Conservation (phyloP, 768 basidiomycete species). For the Serendipita sp. region DNA sequence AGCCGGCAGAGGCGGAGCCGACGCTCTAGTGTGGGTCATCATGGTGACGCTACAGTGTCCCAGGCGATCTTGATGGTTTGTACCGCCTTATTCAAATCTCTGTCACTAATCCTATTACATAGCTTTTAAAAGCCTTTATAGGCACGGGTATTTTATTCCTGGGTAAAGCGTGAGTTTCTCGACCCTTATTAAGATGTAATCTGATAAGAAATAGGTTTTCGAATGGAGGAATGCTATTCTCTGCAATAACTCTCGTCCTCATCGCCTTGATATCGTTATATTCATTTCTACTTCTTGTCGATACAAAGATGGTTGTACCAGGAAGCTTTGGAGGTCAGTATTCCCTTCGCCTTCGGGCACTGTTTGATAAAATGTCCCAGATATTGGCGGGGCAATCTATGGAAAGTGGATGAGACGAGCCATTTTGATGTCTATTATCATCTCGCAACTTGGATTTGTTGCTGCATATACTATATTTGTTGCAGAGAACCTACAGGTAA, state of each 20-base stretch:
- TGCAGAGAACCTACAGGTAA: conserved; percentile 63
- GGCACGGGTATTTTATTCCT: conserved; percentile 93
- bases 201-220: conserved; percentile 43
- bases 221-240: conserved; percentile 92
- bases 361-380: conserved; percentile 23
- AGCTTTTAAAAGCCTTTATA: conserved; percentile 87
- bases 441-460: conserved; percentile 84
- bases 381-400: conserved; percentile 84
- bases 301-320: conserved; percentile 73
- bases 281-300: conserved; percentile 81
- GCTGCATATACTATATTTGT: conserved; percentile 92
- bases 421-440: conserved; percentile 71
- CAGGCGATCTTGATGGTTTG: conserved; percentile 87
- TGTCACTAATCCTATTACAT: conserved; percentile 5
- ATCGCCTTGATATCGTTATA: conserved; percentile 81
- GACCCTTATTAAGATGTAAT: background rate
- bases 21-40: conserved; percentile 36
- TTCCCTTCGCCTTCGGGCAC: background rate
- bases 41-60: conserved; percentile 76
- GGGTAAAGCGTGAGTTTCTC: conserved; percentile 61
- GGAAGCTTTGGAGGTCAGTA: conserved; percentile 84
- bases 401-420: conserved; percentile 85
- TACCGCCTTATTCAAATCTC: background rate
- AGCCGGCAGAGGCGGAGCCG: conserved; percentile 23
- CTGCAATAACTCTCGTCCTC: conserved; percentile 50